Base-by-base conservation (phyloP, 306 rosid genomes). In the Gastrolobium villosum region DNA sequence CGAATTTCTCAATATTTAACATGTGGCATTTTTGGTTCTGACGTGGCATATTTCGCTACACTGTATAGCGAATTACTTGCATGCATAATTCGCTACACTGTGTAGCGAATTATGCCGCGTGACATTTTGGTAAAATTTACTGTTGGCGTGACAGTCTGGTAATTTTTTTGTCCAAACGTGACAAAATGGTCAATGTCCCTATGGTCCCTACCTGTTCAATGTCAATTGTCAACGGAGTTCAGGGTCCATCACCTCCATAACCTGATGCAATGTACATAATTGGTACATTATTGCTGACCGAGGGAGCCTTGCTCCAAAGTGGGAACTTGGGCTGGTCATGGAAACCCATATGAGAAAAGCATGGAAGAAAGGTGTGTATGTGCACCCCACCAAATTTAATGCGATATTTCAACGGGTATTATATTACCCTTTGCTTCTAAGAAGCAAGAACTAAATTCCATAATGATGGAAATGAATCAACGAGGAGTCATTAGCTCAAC, bases 191-290 rank as follows among this genome's bases (percentile, higher is more conserved):
- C n/a, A n/a, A n/a, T n/a, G n/a, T n/a, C n/a, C n/a, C n/a, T n/a
- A n/a, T 60, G 54, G 79, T 32, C 84, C 84, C 46, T 65, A 73
- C 44, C 8, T 1, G 9, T 65, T 44, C 1, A 68, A 68, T 56
- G 84, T 82, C 26, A 63, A 63, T 7, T 63, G 69, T 63, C 82
- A 82, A 82, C 75, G 75, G 41, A 62, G 67, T 39, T 76, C 39
- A 76, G 73, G 73, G 73, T 32, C 86, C 77, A 52, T 52, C 72
- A 43, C 39, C 48, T 65, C 78, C 70, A 10, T 52, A 34, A 53
- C 10, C n/a, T 60, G 40, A 76, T 62, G 36, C 75, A 82, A 44
- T 70, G 79, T 10, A 77, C 55, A 70, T 70, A 43, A 55, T 76
- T 76, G 76, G 60, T 61, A 55, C 68, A 55, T 73, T 64, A 53